These are phyloP conservation scores for Fabrea salina DNA, from an alignment of 169 alveolate species.

Conservation along the genomic window DNA sequence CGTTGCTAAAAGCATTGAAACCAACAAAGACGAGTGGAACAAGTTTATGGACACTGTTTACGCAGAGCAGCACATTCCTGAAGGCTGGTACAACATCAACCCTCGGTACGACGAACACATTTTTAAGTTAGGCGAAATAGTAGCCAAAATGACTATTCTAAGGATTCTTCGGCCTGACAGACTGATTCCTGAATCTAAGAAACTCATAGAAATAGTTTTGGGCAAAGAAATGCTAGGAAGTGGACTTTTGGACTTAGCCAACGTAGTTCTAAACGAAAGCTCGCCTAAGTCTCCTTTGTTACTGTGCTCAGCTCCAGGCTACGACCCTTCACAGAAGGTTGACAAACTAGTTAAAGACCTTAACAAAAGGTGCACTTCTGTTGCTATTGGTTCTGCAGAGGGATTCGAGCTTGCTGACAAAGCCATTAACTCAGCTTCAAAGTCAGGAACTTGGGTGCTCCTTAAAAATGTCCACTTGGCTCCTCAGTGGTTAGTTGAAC, in stretches of 20 bases:
- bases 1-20: conserved; percentile 47
- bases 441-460: conserved; percentile 95
- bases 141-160: conserved; percentile 39
- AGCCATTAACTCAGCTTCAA: conserved; percentile 88
- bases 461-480: conserved; percentile 97
- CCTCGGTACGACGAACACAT: background rate
- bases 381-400: conserved; percentile 98
- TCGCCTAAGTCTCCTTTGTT: conserved; percentile 88
- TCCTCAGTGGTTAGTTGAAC: conserved; percentile 92
- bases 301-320: conserved; percentile 96
- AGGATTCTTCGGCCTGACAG: conserved; percentile 95
- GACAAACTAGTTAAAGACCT: conserved; percentile 88
- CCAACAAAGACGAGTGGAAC: conserved; percentile 63
- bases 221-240: conserved; percentile 84
- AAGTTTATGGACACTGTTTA: conserved; percentile 54
- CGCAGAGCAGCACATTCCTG: conserved; percentile 77
- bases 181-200: conserved; percentile 75
- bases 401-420: conserved; percentile 93
- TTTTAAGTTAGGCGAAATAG: background rate
- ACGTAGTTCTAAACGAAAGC: conserved; percentile 86
- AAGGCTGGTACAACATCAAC: conserved; percentile 31
- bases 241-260: conserved; percentile 86
- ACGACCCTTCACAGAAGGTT: conserved; percentile 94
- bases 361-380: conserved; percentile 82
- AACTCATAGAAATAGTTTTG: conserved; percentile 82